Evolutionary conservation across 2,329 filamentous ascomycete species (phyloP), one percentile per base, ranked within the genome.

Genomic region (Fusarium sp.): DNA sequence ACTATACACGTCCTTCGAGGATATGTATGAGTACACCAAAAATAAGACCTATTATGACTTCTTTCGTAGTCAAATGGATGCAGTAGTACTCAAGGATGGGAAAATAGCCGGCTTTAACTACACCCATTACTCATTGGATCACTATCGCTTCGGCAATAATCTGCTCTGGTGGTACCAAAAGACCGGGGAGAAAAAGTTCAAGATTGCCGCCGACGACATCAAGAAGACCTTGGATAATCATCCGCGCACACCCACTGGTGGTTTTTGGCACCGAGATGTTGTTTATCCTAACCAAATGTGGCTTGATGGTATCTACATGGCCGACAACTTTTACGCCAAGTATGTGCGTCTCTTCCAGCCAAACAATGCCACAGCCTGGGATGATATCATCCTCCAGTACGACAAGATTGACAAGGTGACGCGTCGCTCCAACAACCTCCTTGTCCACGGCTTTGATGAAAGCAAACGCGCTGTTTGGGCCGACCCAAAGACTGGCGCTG

Each of bases 401-500:
- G 77, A 80, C 11, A 77, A 83, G 1, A 74, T 86, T 19, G 79
- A 82, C 62, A 62, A 69, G 32, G 79, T 81, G 44, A 83, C 81
- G 32, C 74, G 75, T 10, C 74, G 82, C 62, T 54, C 73, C 21
- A 73, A 72, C 0, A 79, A 55, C 77, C 75, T 87, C 0, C 73
- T 86, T 0, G 80, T 85, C 1, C 86, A 88, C 55, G 85, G 86
- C 7, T 88, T 86, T 62, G 85, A 88, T 60, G 79, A 79, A n/a
- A 77, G 75, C 4, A 80, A 78, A 53, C 78, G 73, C 1, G 83
- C 84, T 4, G 72, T 80, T 0, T 88, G 86, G 86, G 85, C 85
- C 0, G 78, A 85, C 47, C 73, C 77, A 0, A 59, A 70, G 1
- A 86, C 83, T 0, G 86, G 86, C 1, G 83, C 81, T 1, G 82